Percentiles rank a stretch among this genome's conserved stretches.
Evolutionary conservation across 768 basidiomycete genomes (phyloP).

Genomic region (Wakefieldia striispora): DNA sequence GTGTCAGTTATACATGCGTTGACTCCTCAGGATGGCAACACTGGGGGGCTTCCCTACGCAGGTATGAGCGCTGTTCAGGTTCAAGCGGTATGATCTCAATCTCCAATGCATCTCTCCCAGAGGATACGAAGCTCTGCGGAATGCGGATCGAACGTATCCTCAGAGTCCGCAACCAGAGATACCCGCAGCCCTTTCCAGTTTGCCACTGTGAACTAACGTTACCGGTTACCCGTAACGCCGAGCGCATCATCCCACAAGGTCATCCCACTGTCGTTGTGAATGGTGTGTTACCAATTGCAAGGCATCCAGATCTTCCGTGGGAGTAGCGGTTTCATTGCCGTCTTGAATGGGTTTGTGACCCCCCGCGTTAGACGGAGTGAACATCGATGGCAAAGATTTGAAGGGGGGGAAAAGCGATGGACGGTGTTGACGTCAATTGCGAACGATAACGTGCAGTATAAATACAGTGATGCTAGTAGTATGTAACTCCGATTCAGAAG

Average conservation of each 20-base stretch:
- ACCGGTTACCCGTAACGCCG: constrained; percentile 51
- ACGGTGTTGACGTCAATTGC: not conserved
- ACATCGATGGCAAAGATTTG: constrained; percentile 17
- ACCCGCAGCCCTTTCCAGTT: constrained; percentile 88
- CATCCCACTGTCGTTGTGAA: constrained; percentile 26
- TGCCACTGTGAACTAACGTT: constrained; percentile 67
- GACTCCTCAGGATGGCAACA: constrained; percentile 49
- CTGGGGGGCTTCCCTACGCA: constrained; percentile 96
- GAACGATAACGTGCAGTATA: constrained; percentile 22
- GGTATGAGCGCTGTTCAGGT: constrained; percentile 97
- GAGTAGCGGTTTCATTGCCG: constrained; percentile 25
- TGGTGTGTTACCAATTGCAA: constrained; percentile 54
- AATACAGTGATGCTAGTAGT: constrained; percentile 24
- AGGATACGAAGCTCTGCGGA: constrained; percentile 8
- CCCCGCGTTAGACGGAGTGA: constrained; percentile 13
- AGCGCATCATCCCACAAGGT: constrained; percentile 31
- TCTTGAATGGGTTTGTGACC: constrained; percentile 12
- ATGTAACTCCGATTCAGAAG: constrained; percentile 28
- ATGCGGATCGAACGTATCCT: constrained; percentile 5
- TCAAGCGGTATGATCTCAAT: constrained; percentile 98
- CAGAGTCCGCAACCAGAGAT: constrained; percentile 52
- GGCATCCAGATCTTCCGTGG: constrained; percentile 42
- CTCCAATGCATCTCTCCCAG: constrained; percentile 43
- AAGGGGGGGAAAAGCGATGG: not conserved
- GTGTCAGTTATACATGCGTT: constrained; percentile 49